Base-by-base conservation (phyloP, 2,329 filamentous ascomycete species). In the Trichocomaceae sp. region DNA sequence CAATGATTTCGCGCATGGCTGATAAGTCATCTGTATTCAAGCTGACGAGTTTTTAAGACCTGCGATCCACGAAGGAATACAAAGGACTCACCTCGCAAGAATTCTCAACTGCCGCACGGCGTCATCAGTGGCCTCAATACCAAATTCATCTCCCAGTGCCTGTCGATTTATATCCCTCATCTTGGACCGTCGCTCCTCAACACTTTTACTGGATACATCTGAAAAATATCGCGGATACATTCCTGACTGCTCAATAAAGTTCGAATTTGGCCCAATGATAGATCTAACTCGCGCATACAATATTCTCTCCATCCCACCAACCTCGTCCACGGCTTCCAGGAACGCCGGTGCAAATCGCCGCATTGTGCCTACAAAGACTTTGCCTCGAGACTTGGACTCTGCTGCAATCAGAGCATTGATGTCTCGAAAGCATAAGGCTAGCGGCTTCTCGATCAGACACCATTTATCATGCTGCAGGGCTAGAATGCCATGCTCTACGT, bases 351-450 rank as follows among this genome's bases (percentile, higher is more conserved):
- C 80, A 61, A 82, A 83, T 2, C 82, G 73, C 15, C 82, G 69
- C 80, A 83, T 83, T 55, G 80, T 81, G 2, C 80, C 82, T 0
- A 85, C 79, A 63, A 84, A 79, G 0, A 82, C 73, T 22, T 63
- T 69, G 0, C 75, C 79, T 1, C 64, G 61, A 0, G 74, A 72
- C 1, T 57, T 58, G 55, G 73, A 66, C 62, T 83, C 80, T 0
- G 79, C 79, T 0, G 69, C 74, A 20, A 77, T 67, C 23, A 84
- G 73, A 0, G 62, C 58, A 31, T 78, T 65, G 0, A 74, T 66
- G 41, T 77, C 75, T 1, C 65, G 68, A 7, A 76, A 63, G 4
- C 68, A 76, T 1, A 83, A 62, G 0, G 80, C 71, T 15, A 80
- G 62, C 0, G 82, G 82, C 61, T 84, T 84, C 64, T 85, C 82